A percentile compares a stretch with the other conserved stretches of the same genome.
phyloP scores from a whole-genome alignment of 2,329 filamentous ascomycete species.

The Monilinia aucupariae region DNA sequence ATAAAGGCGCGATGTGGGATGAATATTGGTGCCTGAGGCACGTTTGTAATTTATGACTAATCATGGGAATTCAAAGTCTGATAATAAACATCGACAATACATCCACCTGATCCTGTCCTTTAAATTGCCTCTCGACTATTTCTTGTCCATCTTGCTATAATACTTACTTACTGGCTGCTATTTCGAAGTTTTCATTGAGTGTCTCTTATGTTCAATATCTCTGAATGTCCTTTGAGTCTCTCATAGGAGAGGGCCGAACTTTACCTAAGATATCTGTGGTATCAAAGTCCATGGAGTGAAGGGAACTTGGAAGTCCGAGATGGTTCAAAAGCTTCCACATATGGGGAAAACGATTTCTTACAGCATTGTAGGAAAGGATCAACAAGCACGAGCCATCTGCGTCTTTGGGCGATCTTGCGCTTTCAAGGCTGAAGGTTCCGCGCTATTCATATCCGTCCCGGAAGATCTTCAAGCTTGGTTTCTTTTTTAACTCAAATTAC shows the following conservation, averaged over 20 bases:
- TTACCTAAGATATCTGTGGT: neutral
- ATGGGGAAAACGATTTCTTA: neutral
- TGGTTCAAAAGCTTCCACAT: neutral
- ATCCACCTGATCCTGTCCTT: too few relatives aligned
- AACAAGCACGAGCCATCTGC: conserved; percentile 17
- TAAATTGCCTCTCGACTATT: too few relatives aligned
- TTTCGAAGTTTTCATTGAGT: neutral
- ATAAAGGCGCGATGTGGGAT: conserved; percentile 1
- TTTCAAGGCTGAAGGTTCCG: conserved; percentile 5
- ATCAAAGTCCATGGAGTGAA: neutral
- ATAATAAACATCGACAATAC: too few relatives aligned
- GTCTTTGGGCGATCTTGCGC: conserved; percentile 9
- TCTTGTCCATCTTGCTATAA: too few relatives aligned
- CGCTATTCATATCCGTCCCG: conserved; percentile 7
- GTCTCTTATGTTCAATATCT: neutral
- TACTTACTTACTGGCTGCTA: neutral
- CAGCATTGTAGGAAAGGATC: neutral
- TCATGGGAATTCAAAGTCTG: neutral
- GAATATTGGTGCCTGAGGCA: neutral
- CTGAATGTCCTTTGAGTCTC: neutral
- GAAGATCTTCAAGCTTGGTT: conserved; percentile 11
- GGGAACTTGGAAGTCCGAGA: conserved; percentile 4
- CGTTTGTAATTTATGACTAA: neutral
- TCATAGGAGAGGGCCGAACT: neutral
- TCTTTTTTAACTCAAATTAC: neutral